phyloP scores from a whole-genome alignment of 2,329 filamentous ascomycete species.

The Fusarium gaditjirri region DNA sequence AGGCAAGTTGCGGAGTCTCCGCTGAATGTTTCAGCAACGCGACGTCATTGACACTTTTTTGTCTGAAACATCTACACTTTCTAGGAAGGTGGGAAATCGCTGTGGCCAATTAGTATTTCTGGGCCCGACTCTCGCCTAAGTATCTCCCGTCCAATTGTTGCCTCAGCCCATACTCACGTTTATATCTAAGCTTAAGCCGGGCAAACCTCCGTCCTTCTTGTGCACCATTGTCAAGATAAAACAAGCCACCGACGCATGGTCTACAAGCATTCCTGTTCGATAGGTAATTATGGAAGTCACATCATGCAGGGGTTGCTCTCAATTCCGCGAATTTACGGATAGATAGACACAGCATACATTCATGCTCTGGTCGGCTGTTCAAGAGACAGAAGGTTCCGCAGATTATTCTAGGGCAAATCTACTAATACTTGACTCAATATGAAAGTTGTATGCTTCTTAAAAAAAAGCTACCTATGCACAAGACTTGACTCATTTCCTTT shows the following conservation, averaged over 20 bases:
- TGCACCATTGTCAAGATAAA: neutral
- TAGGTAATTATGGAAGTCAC: neutral
- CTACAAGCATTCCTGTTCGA: neutral
- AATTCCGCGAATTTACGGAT: neutral
- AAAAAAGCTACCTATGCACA: neutral
- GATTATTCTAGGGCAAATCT: neutral
- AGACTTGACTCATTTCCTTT: neutral
- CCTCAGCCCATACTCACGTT: slow-evolving; percentile 19
- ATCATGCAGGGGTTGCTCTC: neutral
- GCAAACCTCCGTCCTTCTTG: neutral
- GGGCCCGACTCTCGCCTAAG: neutral
- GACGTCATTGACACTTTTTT: slow-evolving; percentile 6
- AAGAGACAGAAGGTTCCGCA: no score
- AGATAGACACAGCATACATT: neutral
- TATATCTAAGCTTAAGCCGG: slow-evolving; percentile 34
- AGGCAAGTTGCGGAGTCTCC: neutral
- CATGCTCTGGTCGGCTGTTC: neutral
- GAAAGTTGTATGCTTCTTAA: neutral
- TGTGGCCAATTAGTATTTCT: neutral
- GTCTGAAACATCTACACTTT: neutral
- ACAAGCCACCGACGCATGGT: slow-evolving; percentile 16
- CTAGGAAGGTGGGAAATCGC: neutral
- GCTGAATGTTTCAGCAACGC: neutral
- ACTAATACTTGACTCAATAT: neutral
- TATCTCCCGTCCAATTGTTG: slow-evolving; percentile 8